phyloP scores from a whole-genome alignment of 2,329 filamentous ascomycete species.

The Neopestalotiopsis rosae region DNA sequence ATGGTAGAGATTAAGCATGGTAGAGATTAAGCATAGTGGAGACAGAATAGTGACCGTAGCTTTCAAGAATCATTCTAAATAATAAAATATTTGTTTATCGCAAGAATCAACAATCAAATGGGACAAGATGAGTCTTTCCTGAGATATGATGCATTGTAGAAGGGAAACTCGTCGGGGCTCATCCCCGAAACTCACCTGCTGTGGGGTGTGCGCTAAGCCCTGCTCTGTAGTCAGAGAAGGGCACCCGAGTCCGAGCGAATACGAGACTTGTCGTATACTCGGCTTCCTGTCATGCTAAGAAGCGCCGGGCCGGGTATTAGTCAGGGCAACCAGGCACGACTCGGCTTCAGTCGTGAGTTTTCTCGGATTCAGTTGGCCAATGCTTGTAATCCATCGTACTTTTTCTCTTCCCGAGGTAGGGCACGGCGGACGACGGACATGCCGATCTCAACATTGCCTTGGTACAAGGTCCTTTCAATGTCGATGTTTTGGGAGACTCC shows the following conservation, averaged over 20 bases:
- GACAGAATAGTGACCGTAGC: no score
- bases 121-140: no score
- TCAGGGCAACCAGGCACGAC: background rate
- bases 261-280: background rate
- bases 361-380: background rate
- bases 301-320: background rate
- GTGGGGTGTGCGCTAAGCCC: no score
- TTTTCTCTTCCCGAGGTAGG: background rate
- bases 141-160: no score
- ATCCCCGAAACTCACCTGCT: no score
- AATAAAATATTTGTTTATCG: no score
- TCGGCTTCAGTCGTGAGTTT: background rate
- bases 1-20: no score
- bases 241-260: slow-evolving; percentile 10
- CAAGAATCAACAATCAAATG: no score
- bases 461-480: background rate
- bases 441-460: background rate
- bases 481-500: background rate
- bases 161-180: no score
- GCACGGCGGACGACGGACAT: background rate
- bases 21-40: no score
- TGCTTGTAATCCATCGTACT: background rate
- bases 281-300: background rate
- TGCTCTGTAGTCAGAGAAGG: background rate
- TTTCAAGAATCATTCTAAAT: no score